phyloP scores from a whole-genome alignment of 1,284 basidiomycete species.

The Melampsora abietis-canadensis region DNA sequence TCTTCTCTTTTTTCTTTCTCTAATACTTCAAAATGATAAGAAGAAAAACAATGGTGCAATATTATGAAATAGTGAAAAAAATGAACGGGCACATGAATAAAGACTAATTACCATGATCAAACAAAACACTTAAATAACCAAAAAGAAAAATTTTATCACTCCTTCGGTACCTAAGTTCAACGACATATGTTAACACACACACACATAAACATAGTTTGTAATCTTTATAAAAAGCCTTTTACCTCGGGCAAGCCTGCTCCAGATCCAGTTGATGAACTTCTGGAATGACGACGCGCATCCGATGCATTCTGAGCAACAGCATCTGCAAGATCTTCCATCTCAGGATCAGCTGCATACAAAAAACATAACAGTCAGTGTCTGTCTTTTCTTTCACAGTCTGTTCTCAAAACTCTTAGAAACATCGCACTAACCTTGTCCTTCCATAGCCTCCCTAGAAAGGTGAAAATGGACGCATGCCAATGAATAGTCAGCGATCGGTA shows the following conservation, averaged over 20 bases:
- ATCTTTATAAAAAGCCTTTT: not conserved
- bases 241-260: not conserved
- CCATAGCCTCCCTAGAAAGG: conserved; percentile 34
- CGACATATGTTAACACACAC: no score
- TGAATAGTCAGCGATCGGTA: not conserved
- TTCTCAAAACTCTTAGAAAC: not conserved
- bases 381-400: not conserved
- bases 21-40: no score
- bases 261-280: conserved; percentile 23
- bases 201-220: no score
- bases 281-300: conserved; percentile 29
- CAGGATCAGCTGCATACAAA: conserved; percentile 28
- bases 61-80: no score
- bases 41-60: no score
- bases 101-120: no score
- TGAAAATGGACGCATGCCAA: not conserved
- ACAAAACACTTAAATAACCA: no score
- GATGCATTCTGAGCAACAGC: conserved; percentile 40
- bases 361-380: not conserved
- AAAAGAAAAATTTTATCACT: no score
- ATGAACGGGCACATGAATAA: no score
- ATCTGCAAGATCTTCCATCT: conserved; percentile 42
- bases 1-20: no score
- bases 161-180: no score
- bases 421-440: conserved; percentile 35